Base-by-base conservation (phyloP, 2,329 filamentous ascomycete genomes). In the Chlorencoelia australis region DNA sequence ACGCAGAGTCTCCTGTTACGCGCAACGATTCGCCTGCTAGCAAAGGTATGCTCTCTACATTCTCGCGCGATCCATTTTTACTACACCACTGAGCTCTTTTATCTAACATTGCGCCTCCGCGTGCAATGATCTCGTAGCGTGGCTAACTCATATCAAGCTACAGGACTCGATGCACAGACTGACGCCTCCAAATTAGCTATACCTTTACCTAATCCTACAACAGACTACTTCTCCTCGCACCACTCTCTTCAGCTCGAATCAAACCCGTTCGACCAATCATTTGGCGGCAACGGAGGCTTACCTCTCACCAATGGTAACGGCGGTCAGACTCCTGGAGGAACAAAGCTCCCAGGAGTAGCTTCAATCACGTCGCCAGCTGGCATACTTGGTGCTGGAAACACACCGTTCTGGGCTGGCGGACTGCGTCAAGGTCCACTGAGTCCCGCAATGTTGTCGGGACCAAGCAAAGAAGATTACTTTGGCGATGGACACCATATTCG, bases 231-330 rank as follows among this genome's bases (percentile, higher is more conserved):
- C 59, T 71, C 72, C 35, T 68, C 66, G 40, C 66, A 63, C 51
- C 15, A 30, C 6, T 42, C 48, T 35, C 61, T 87, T 57, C 79
- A 74, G 51, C 73, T 82, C 59, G 91, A 96, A 66, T 87, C 87
- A 42, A 96, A 98, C 61, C 89, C 91, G 7, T 96, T 98, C 55
- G 91, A 96, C 59, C 85, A 91, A 62, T 95, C 89, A 5, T 98
- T 98, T 11, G 37, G 20, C 9, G 37, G 37, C 15, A 33, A 33
- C 22, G 22, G 22, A 10, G 22, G 22, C 13, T 7, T 11, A 7
- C 26, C 26, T 15, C 7, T 22, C 58, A 79, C 76, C 27, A 69
- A 67, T 25, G 59, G 73, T 43, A 65, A 65, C 37, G 64, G 69
- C 62, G 16, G 73, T 50, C 85, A 94, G 59, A 94, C 89, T 20